These are phyloP conservation scores for Mimosa pudica DNA, from an alignment of 306 rosid genomes.

Conservation along the genomic window DNA sequence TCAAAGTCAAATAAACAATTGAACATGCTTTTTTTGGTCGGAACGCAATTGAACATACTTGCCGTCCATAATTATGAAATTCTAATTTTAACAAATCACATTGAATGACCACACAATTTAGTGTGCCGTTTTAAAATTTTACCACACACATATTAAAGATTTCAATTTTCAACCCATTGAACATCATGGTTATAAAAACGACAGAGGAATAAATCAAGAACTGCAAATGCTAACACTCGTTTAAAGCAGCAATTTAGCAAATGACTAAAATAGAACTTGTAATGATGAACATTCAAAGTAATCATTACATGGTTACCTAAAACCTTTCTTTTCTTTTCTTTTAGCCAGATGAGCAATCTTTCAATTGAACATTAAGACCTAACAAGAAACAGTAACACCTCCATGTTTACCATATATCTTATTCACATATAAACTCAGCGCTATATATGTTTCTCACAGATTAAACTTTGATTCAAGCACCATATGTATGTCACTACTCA, in stretches of 20 bases:
- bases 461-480: constrained; percentile 32
- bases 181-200: neutral
- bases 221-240: neutral
- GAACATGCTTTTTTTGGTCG: too few species aligned
- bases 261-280: constrained; percentile 11
- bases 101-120: too few species aligned
- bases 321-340: too few species aligned
- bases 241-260: neutral
- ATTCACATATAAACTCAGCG: constrained; percentile 30
- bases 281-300: constrained; percentile 14
- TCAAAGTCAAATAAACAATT: too few species aligned
- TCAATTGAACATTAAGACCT: neutral
- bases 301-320: neutral
- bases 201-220: neutral
- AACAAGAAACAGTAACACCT: constrained; percentile 15
- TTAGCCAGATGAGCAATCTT: neutral
- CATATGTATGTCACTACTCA: constrained; percentile 14
- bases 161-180: neutral
- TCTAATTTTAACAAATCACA: neutral
- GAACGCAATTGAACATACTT: neutral
- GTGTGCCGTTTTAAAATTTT: too few species aligned
- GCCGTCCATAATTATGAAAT: neutral
- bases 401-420: constrained; percentile 9
- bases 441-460: constrained; percentile 31
- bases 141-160: too few species aligned